Evolutionary conservation across 2,329 filamentous ascomycete species (phyloP).

Genomic region (Exophiala xenobiotica): DNA sequence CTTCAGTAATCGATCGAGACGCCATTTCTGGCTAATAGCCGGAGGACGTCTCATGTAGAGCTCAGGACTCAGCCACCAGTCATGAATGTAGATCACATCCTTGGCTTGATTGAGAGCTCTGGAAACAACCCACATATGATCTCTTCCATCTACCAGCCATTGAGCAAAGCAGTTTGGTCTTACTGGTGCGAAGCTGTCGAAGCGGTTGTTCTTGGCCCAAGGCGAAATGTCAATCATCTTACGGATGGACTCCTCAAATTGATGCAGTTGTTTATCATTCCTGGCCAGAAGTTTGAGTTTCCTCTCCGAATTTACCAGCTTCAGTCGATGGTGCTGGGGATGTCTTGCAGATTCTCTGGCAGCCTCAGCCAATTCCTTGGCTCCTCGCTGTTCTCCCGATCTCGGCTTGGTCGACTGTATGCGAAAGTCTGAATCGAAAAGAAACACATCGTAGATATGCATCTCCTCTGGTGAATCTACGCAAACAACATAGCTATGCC

Average conservation of each 20-base stretch:
- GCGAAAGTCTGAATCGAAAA: constrained; percentile 86
- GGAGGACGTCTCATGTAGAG: constrained; percentile 91
- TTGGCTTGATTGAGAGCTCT: constrained; percentile 94
- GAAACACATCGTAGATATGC: constrained; percentile 97
- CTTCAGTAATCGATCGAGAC: constrained; percentile 87
- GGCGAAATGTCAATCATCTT: constrained; percentile 80
- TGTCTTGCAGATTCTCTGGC: constrained; percentile 62
- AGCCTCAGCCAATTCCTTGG: constrained; percentile 63
- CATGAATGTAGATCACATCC: constrained; percentile 98
- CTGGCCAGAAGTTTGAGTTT: constrained; percentile 88
- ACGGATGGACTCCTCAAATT: constrained; percentile 90
- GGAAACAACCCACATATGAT: constrained; percentile 99
- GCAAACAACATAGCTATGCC: constrained; percentile 95
- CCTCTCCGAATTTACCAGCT: constrained; percentile 85
- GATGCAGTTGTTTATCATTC: constrained; percentile 82
- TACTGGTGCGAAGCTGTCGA: constrained; percentile 90
- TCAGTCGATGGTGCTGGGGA: constrained; percentile 78
- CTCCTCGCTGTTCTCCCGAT: constrained; percentile 47
- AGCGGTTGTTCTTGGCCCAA: constrained; percentile 82
- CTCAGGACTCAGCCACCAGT: constrained; percentile 98
- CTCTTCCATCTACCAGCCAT: constrained; percentile 93
- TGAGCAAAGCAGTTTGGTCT: constrained; percentile 84
- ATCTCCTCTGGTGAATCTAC: constrained; percentile 98
- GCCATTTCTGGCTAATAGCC: constrained; percentile 97
- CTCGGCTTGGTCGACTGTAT: constrained; percentile 59